phyloP scores from a whole-genome alignment of 2,329 filamentous ascomycete genomes.

The Aphanoascus verrucosus region DNA sequence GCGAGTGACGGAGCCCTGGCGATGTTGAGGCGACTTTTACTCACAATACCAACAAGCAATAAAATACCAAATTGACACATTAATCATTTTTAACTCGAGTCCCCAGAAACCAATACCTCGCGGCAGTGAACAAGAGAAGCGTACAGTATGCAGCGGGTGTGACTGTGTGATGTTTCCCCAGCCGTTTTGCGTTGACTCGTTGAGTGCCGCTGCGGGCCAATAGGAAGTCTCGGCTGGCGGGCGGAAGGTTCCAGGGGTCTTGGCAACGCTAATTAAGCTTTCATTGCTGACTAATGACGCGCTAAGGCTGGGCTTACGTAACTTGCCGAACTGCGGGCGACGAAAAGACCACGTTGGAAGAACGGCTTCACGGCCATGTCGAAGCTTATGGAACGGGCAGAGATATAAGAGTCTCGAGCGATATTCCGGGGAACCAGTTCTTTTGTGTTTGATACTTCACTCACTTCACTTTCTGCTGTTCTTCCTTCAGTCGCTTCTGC shows the following conservation, averaged over 20 bases:
- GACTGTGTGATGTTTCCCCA: too few relatives aligned
- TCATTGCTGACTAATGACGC: not conserved
- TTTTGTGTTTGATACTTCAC: not conserved
- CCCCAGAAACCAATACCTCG: too few relatives aligned
- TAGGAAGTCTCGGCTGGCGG: too few relatives aligned
- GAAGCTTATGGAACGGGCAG: not conserved
- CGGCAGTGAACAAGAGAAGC: too few relatives aligned
- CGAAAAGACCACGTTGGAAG: constrained; percentile 13
- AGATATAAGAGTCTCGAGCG: not conserved
- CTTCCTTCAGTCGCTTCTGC: not conserved
- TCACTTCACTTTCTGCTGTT: constrained; percentile 1
- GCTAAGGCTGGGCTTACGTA: not conserved
- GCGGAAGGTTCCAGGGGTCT: too few relatives aligned
- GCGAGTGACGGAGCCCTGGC: not conserved
- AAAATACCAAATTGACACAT: not conserved
- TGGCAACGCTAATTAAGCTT: not conserved
- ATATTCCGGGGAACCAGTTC: too few relatives aligned
- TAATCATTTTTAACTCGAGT: too few relatives aligned
- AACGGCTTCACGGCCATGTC: not conserved
- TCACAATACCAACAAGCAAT: not conserved
- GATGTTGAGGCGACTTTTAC: not conserved
- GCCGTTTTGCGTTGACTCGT: too few relatives aligned
- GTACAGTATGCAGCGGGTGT: too few relatives aligned
- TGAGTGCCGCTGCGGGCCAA: too few relatives aligned
- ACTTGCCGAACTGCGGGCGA: not conserved